Evolutionary conservation across 176 grass and related monocot genomes (phyloP).

Genomic region (Cocos nucifera): DNA sequence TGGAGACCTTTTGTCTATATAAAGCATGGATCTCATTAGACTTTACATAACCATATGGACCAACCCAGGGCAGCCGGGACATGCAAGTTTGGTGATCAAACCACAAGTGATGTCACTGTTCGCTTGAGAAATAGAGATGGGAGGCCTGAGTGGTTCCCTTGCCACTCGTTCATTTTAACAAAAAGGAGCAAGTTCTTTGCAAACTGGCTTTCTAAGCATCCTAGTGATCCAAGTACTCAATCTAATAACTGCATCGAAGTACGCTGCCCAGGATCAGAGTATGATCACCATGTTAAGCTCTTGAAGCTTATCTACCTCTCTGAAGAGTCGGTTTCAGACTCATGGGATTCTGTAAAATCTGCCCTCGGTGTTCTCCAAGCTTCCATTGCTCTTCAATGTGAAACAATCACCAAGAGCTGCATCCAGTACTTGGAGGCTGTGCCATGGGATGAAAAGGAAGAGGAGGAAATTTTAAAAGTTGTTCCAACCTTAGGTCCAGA

Average conservation of each 20-base stretch:
- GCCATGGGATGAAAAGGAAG: constrained; percentile 86
- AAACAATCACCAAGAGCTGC: constrained; percentile 41
- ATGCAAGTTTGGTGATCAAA: constrained; percentile 43
- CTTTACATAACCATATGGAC: constrained; percentile 34
- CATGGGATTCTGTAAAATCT: constrained; percentile 77
- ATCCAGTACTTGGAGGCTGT: constrained; percentile 74
- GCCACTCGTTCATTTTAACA: constrained; percentile 55
- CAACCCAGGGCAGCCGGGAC: constrained; percentile 6
- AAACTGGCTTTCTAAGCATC: constrained; percentile 20
- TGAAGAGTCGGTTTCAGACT: constrained; percentile 48
- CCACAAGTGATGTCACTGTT: constrained; percentile 60
- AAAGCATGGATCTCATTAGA: too few species aligned
- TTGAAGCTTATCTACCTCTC: constrained; percentile 60
- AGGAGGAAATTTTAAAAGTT: constrained; percentile 72
- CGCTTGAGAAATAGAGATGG: constrained; percentile 37
- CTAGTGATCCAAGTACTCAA: not conserved
- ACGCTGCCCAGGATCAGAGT: constrained; percentile 38
- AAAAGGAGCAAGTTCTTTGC: constrained; percentile 51
- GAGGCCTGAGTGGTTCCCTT: constrained; percentile 46
- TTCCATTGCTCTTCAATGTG: constrained; percentile 44
- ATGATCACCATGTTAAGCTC: constrained; percentile 64
- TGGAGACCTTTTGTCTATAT: too few species aligned
- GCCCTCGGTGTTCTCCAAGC: constrained; percentile 57
- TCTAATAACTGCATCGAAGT: constrained; percentile 48
- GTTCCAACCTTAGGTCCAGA: constrained; percentile 44